Evolutionary conservation across 225 moss, liverwort and hornwort species (phyloP).

Genomic region (Rhytidiadelphus loreus): DNA sequence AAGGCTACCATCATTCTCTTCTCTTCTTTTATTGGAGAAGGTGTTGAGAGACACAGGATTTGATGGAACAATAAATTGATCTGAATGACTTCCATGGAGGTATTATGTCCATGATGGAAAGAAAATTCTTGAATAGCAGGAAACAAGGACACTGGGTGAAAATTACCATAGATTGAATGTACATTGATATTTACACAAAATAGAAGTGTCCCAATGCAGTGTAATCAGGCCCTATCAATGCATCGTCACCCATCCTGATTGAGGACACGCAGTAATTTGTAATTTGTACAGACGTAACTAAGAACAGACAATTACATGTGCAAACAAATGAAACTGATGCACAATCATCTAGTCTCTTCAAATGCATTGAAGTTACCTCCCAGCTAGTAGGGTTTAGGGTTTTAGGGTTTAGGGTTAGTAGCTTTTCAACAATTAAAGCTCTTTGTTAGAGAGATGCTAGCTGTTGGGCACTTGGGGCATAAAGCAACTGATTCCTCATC

Average conservation of each 20-base stretch:
- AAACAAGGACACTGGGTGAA: neutral
- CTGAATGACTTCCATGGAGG: neutral
- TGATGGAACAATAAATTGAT: neutral
- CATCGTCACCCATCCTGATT: neutral
- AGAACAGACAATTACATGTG: neutral
- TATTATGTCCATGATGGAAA: neutral
- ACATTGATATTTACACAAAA: neutral
- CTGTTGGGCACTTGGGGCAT: no score
- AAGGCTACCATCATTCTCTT: neutral
- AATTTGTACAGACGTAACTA: neutral
- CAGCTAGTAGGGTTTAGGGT: neutral
- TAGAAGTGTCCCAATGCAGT: neutral
- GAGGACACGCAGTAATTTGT: neutral
- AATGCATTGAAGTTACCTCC: no score
- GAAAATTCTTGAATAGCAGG: neutral
- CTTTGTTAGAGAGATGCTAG: neutral
- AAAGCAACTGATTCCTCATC: neutral
- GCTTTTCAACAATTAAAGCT: neutral
- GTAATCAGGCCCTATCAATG: neutral
- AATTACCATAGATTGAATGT: neutral
- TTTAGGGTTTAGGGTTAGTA: neutral
- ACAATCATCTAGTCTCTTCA: neutral
- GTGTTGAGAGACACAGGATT: neutral
- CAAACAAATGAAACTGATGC: neutral
- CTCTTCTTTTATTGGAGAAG: neutral